These are phyloP conservation scores for Physcomitrellopsis africana DNA, from an alignment of 225 moss, liverwort and hornwort species.

Conservation along the genomic window DNA sequence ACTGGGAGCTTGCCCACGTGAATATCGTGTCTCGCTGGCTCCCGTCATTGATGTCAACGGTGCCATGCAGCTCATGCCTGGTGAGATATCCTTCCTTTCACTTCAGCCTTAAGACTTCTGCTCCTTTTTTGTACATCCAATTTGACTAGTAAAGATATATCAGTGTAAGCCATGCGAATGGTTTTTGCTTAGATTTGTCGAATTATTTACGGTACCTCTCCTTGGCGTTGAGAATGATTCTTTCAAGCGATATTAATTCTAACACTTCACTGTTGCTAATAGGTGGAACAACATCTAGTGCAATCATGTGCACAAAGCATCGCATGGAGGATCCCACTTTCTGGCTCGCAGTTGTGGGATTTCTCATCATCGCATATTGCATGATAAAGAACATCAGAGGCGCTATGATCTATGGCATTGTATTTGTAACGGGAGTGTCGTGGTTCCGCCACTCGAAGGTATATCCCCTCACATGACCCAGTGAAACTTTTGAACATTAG, in stretches of 20 bases:
- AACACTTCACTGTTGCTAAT: neutral
- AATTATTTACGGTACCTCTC: too few species aligned
- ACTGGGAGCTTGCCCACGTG: conserved; percentile 75
- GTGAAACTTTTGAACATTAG: too few species aligned
- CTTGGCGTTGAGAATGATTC: too few species aligned
- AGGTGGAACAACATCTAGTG: conserved; percentile 69
- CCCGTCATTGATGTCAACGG: conserved; percentile 70
- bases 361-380: conserved; percentile 80
- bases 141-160: too few species aligned
- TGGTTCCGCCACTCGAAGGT: conserved; percentile 79
- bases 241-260: neutral
- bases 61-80: conserved; percentile 63
- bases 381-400: conserved; percentile 84
- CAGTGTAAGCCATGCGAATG: too few species aligned
- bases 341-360: conserved; percentile 87
- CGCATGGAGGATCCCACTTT: conserved; percentile 91
- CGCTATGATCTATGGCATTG: conserved; percentile 88
- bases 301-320: conserved; percentile 73
- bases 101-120: neutral
- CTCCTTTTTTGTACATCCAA: neutral
- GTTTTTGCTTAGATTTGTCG: too few species aligned
- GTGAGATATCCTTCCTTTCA: neutral
- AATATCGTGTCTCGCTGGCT: conserved; percentile 63
- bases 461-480: neutral
- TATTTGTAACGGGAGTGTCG: conserved; percentile 88